phyloP scores from a whole-genome alignment of 352 stramenopile species.

The Phytophthora pseudosyringae region DNA sequence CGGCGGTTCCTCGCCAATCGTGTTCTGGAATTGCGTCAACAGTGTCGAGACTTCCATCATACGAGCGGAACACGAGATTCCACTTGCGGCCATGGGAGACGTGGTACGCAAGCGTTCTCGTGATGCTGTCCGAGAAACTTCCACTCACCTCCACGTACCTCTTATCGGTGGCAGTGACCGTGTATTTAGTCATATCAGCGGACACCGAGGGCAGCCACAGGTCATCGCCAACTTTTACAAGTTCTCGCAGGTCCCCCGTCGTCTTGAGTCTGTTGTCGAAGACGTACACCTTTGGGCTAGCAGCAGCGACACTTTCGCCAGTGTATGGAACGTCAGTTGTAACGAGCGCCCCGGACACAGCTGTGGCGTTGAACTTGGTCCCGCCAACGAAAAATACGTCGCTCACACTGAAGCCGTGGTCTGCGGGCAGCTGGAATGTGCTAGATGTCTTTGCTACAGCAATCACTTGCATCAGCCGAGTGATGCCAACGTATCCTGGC shows the following conservation, averaged over 20 bases:
- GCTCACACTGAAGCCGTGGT: slow-evolving; percentile 42
- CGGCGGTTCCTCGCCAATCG: slow-evolving; percentile 63
- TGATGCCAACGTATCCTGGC: slow-evolving; percentile 59
- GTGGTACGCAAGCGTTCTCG: slow-evolving; percentile 43
- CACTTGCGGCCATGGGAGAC: slow-evolving; percentile 58
- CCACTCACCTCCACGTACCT: slow-evolving; percentile 62
- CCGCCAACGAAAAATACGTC: slow-evolving; percentile 51
- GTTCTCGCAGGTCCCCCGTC: slow-evolving; percentile 52
- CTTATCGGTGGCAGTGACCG: slow-evolving; percentile 24
- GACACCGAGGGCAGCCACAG: slow-evolving; percentile 59
- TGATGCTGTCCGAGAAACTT: slow-evolving; percentile 48
- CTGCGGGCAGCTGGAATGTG: slow-evolving; percentile 47
- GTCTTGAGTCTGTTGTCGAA: slow-evolving; percentile 75
- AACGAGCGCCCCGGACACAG: slow-evolving; percentile 33
- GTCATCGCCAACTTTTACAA: slow-evolving; percentile 48
- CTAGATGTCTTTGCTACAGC: slow-evolving; percentile 39
- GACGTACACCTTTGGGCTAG: slow-evolving; percentile 45
- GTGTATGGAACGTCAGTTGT: slow-evolving; percentile 46
- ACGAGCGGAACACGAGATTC: slow-evolving; percentile 77
- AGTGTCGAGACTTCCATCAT: slow-evolving; percentile 55
- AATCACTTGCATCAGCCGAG: slow-evolving; percentile 50
- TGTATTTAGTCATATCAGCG: slow-evolving; percentile 60
- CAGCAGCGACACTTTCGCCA: slow-evolving; percentile 38
- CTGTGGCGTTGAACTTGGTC: slow-evolving; percentile 43
- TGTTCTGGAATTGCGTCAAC: slow-evolving; percentile 66